phyloP scores from a whole-genome alignment of 2,329 filamentous ascomycete species.

The Aspergillus transmontanensis region DNA sequence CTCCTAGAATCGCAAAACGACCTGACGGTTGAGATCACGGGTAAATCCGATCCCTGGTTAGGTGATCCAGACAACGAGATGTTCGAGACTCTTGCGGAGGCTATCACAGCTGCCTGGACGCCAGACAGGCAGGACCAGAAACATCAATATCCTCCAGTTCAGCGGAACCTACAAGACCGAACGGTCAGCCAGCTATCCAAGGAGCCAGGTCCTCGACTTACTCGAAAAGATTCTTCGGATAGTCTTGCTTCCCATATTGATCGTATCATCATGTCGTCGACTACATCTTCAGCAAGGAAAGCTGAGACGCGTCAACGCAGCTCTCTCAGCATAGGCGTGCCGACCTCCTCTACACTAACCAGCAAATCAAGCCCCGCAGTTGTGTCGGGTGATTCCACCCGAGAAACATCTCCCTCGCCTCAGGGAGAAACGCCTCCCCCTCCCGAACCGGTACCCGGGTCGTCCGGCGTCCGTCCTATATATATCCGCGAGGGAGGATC shows the following conservation, averaged over 20 bases:
- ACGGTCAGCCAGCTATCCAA: conserved; percentile 12
- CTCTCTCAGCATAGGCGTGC: conserved; percentile 29
- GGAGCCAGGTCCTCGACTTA: conserved; percentile 24
- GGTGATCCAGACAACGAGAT: conserved; percentile 89
- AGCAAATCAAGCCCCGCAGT: conserved; percentile 23
- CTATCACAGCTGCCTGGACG: conserved; percentile 83
- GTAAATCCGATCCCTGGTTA: conserved; percentile 94
- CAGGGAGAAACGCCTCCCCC: not conserved
- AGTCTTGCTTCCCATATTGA: conserved; percentile 44
- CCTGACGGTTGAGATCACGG: conserved; percentile 81
- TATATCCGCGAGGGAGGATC: conserved; percentile 96
- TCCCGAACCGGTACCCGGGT: not conserved
- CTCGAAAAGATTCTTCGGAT: conserved; percentile 40
- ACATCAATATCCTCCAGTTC: conserved; percentile 37
- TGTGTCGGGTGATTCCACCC: conserved; percentile 1
- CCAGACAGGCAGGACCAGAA: conserved; percentile 33
- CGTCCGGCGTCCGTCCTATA: conserved; percentile 57
- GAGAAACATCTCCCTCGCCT: conserved; percentile 6
- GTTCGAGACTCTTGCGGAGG: conserved; percentile 83
- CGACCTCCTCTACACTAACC: conserved; percentile 45
- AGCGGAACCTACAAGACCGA: conserved; percentile 21
- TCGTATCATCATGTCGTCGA: conserved; percentile 42
- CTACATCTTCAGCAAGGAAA: conserved; percentile 35
- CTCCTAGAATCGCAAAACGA: conserved; percentile 77
- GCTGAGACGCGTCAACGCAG: conserved; percentile 31